Evolutionary conservation across 306 rosid genomes (phyloP).

Genomic region (Biancaea sappan): DNA sequence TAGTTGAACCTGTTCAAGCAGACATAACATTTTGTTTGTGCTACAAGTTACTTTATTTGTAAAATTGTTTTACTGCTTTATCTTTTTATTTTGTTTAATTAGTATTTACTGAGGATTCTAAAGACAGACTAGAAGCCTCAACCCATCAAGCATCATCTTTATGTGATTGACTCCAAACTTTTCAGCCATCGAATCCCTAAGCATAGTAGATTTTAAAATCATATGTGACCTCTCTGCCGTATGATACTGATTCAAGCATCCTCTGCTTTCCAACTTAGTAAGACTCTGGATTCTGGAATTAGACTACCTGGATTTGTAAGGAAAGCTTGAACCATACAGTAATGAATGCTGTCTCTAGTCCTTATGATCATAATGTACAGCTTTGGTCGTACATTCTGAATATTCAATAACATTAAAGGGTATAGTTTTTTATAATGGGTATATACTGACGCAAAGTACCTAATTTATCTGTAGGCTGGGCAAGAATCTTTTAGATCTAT

Average conservation of each 20-base stretch:
- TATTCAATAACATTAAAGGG: neutral
- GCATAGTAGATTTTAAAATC: conserved; percentile 4
- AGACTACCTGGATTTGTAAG: conserved; percentile 11
- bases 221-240: conserved; percentile 7
- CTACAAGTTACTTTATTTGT: neutral
- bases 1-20: conserved; percentile 27
- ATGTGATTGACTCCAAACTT: neutral
- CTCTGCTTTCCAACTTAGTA: neutral
- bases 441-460: conserved; percentile 24
- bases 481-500: conserved; percentile 98
- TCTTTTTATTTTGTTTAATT: neutral
- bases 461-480: conserved; percentile 75
- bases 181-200: neutral
- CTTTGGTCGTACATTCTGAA: conserved; percentile 9
- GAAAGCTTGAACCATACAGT: neutral
- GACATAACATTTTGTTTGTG: neutral
- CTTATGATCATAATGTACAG: neutral
- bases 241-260: neutral
- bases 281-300: conserved; percentile 14
- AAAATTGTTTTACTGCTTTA: neutral
- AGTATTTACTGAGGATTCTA: neutral
- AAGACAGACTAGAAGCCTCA: neutral
- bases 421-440: conserved; percentile 11
- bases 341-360: conserved; percentile 1
- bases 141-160: conserved; percentile 2